A percentile compares a stretch with the other conserved stretches of the same genome.
These are phyloP conservation scores for Peterozyma xylosa DNA, from an alignment of 805 yeast species.

Conservation along the genomic window DNA sequence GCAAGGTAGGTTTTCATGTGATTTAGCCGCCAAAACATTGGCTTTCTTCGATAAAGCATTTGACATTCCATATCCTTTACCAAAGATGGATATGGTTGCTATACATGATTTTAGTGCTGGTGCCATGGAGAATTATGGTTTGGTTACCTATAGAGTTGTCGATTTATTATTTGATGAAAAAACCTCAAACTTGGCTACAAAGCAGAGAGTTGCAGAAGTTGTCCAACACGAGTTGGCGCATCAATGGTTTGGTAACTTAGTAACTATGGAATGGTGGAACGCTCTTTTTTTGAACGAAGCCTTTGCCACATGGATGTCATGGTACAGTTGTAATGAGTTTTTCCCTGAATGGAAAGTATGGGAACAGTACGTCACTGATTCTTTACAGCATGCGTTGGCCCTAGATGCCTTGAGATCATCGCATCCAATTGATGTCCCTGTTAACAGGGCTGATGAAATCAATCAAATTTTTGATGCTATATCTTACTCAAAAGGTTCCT, in stretches of 20 bases:
- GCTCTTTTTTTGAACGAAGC: constrained; percentile 87
- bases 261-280: constrained; percentile 92
- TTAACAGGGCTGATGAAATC: constrained; percentile 68
- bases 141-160: constrained; percentile 72
- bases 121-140: constrained; percentile 86
- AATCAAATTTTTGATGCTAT: constrained; percentile 83
- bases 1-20: constrained; percentile 67
- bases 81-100: constrained; percentile 77
- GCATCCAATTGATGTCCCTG: constrained; percentile 83
- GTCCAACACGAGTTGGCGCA: constrained; percentile 87
- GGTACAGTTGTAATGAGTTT: constrained; percentile 72
- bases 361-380: constrained; percentile 74
- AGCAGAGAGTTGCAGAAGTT: constrained; percentile 76
- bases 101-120: constrained; percentile 81
- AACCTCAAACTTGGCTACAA: constrained; percentile 54
- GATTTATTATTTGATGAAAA: constrained; percentile 69
- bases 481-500: constrained; percentile 77
- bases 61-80: constrained; percentile 71
- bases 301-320: constrained; percentile 87
- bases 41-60: constrained; percentile 66
- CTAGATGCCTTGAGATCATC: constrained; percentile 78
- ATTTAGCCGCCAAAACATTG: constrained; percentile 67
- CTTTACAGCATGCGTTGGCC: constrained; percentile 65
- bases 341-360: constrained; percentile 85
- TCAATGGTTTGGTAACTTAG: constrained; percentile 89